Evolutionary conservation across 1,284 basidiomycete species (phyloP), one percentile per base, ranked within the genome.

Genomic region (Mrakiaceae sp.): DNA sequence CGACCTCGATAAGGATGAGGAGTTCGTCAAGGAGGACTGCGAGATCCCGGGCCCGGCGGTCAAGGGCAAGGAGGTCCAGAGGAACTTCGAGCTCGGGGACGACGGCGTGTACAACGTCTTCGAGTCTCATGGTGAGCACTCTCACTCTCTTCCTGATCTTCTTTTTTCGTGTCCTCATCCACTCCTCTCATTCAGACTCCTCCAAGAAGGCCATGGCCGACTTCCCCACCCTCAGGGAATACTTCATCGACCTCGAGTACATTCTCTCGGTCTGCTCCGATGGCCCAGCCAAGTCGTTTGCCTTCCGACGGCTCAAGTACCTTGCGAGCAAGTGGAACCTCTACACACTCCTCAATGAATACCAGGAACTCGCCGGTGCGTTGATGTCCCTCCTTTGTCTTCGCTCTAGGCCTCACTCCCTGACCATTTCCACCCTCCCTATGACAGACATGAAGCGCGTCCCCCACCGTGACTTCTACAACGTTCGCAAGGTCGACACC

Each of bases 241-340:
- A 98, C 75, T 99, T 96, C 74, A 81, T 89, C 60, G 96, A 98
- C 74, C 83, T 98, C n/a, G 95, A 99, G 74, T 91, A 86, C 72
- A 56, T 93, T 8, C 81, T 94, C 10, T 79, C 81, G 9, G 88
- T 93, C 66, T 94, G 95, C 68, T 84, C 89, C 0, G 90, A 95
- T 72, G 95, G 96, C 0, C 96, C 96, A 0, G 87, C 91, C 4
- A 98, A 98, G 78, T 91, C 88, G 70, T 96, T 97, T 73, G 95
- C 96, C 0, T 98, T 88, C 78, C 82, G 93, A 3, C 79, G 96
- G 63, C 81, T 99, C 69, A 93, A 92, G 78, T 98, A 95, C 73
- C 81, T 98, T 10, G 81, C 86, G n/a, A 88, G 88, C 78, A 98
- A 98, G 76, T 98, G 95, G 80, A 88, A 87, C 63, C 88, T 98